These are phyloP conservation scores for Vaccinium darrowii DNA, from an alignment of 148 eudicot species.

Conservation along the genomic window DNA sequence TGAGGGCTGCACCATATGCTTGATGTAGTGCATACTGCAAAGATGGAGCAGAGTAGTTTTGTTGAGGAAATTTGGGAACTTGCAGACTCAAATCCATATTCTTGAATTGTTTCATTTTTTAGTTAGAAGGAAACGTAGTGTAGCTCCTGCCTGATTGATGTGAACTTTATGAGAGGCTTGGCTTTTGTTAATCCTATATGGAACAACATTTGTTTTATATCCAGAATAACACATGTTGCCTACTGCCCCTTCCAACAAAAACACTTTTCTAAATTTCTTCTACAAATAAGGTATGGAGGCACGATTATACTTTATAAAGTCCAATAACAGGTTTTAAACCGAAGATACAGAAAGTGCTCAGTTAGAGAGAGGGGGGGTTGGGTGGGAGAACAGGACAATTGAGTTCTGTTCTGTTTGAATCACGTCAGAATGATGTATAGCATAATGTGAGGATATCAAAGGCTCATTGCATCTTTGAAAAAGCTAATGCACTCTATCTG, in stretches of 20 bases:
- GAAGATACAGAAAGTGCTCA: background rate
- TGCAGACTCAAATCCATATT: background rate
- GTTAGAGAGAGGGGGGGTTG: no score
- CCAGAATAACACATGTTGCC: background rate
- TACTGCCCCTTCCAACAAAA: background rate
- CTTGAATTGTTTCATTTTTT: background rate
- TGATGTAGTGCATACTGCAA: background rate
- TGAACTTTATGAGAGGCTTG: background rate
- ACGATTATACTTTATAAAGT: background rate
- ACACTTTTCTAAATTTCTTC: background rate
- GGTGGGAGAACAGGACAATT: no score
- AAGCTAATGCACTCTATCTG: background rate
- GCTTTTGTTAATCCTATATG: background rate
- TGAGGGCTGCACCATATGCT: background rate
- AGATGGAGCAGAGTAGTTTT: background rate
- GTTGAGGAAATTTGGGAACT: background rate
- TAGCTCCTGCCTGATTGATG: background rate
- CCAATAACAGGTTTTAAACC: background rate
- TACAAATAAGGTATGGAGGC: background rate
- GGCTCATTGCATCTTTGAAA: background rate
- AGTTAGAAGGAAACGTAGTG: background rate
- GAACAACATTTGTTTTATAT: background rate
- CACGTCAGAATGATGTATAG: background rate
- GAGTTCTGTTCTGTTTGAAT: conserved; percentile 1
- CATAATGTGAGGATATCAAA: background rate